A percentile compares a stretch with the other conserved stretches of the same genome.
Conservation (phyloP, 257 asterid genomes). For the Vinca minor region DNA sequence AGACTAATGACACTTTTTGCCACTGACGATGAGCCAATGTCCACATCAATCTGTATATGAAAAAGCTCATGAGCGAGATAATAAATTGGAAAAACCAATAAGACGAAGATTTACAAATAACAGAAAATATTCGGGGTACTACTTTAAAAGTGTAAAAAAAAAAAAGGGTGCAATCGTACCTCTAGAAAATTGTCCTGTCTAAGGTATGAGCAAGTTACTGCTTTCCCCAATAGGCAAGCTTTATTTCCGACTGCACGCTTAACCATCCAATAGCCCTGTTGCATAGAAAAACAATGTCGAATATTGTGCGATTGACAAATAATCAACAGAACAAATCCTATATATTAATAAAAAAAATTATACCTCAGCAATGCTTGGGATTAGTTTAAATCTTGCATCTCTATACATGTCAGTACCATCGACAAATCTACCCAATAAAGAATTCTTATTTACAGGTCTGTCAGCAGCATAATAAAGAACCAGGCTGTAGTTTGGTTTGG, state of each 20-base stretch:
- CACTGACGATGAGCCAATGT: slow-evolving; percentile 96
- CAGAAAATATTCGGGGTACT: neutral
- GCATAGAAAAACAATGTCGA: neutral
- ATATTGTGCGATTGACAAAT: neutral
- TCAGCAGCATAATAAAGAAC: slow-evolving; percentile 90
- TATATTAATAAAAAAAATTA: slow-evolving; percentile 2
- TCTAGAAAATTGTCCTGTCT: slow-evolving; percentile 95
- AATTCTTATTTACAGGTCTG: slow-evolving; percentile 64
- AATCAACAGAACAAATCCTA: neutral
- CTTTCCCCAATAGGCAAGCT: slow-evolving; percentile 96
- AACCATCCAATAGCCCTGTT: slow-evolving; percentile 99
- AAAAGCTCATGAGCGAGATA: no score
- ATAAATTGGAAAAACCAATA: no score
- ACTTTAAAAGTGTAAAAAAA: no score
- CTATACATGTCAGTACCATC: slow-evolving; percentile 87
- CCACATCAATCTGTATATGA: slow-evolving; percentile 81
- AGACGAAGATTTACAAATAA: neutral
- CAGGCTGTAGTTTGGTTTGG: slow-evolving; percentile 91
- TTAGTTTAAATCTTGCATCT: slow-evolving; percentile 93
- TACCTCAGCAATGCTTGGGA: slow-evolving; percentile 97
- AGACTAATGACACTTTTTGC: slow-evolving; percentile 89
- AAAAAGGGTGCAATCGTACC: slow-evolving; percentile 63
- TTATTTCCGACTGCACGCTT: slow-evolving; percentile 98
- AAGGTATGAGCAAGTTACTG: slow-evolving; percentile 84
- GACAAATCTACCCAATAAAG: slow-evolving; percentile 72